Conservation (phyloP, 228 moss, liverwort and hornwort genomes). For the Sphagnum fallax region DNA sequence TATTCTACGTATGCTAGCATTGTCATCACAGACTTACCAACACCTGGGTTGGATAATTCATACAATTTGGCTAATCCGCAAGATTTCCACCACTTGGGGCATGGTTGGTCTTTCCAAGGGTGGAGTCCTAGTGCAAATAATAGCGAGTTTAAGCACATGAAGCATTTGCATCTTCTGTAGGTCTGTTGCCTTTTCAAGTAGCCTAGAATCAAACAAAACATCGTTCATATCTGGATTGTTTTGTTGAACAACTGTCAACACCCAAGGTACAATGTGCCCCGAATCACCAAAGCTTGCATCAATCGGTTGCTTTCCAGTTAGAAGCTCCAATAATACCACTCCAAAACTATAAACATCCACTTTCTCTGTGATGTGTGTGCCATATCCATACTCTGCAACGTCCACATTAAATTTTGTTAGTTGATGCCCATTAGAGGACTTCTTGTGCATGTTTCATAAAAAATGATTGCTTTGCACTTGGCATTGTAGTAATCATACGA, state of each 20-base stretch:
- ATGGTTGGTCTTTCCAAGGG: conserved; percentile 44
- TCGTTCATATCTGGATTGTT: conserved; percentile 21
- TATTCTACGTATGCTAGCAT: too few species aligned
- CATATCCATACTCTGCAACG: conserved; percentile 55
- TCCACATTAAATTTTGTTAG: neutral
- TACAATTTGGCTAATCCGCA: neutral
- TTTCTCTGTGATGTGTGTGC: conserved; percentile 50
- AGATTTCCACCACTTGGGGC: conserved; percentile 46
- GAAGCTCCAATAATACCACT: conserved; percentile 66
- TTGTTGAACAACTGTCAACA: conserved; percentile 24
- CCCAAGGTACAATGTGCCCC: conserved; percentile 61
- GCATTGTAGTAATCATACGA: too few species aligned
- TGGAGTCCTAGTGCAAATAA: conserved; percentile 31
- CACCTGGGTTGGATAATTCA: too few species aligned
- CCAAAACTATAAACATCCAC: conserved; percentile 73
- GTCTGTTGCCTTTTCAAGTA: conserved; percentile 19
- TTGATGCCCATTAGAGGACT: neutral
- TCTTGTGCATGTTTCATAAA: too few species aligned
- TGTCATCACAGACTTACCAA: too few species aligned
- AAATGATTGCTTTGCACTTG: too few species aligned
- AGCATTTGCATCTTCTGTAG: conserved; percentile 40
- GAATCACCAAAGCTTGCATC: conserved; percentile 47
- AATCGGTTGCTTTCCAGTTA: conserved; percentile 58
- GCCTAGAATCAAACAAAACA: conserved; percentile 30
- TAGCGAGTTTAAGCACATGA: conserved; percentile 31